Evolutionary conservation across 2,329 filamentous ascomycete species (phyloP).

Genomic region (Hortaea sp.): DNA sequence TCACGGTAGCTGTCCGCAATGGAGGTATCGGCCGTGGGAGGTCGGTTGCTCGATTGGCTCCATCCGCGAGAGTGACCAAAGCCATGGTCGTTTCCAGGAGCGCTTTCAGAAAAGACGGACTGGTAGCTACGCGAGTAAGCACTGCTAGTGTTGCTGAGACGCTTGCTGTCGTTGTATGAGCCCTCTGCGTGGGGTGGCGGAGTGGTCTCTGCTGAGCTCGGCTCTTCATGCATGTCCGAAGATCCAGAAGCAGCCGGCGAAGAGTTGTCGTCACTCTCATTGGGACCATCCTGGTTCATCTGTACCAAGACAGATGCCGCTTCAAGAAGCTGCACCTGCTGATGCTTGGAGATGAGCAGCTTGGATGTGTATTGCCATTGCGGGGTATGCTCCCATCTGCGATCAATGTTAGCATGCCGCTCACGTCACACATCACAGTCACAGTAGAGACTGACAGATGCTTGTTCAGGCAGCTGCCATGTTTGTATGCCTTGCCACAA

Average conservation of each 20-base stretch:
- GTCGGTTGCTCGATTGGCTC: constrained; percentile 58
- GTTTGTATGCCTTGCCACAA: constrained; percentile 99
- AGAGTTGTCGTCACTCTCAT: constrained; percentile 71
- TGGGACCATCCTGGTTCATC: constrained; percentile 64
- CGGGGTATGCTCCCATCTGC: constrained; percentile 98
- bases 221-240: constrained; percentile 61
- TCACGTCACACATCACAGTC: too few species aligned
- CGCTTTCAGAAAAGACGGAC: constrained; percentile 52
- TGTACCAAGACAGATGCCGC: constrained; percentile 90
- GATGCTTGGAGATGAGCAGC: constrained; percentile 96
- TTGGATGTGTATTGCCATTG: constrained; percentile 97
- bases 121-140: constrained; percentile 68
- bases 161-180: constrained; percentile 32
- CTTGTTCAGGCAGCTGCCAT: constrained; percentile 99
- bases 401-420: too few species aligned
- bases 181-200: constrained; percentile 71
- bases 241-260: constrained; percentile 75
- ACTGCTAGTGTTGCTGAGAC: constrained; percentile 39
- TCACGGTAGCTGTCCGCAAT: constrained; percentile 60
- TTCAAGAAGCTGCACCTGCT: constrained; percentile 95
- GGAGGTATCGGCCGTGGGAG: constrained; percentile 57
- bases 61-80: constrained; percentile 57
- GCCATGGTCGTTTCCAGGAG: constrained; percentile 43
- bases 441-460: constrained; percentile 58
- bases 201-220: constrained; percentile 85